Conservation (phyloP, 345 rosid species). For the Pseudoturritis turrita region DNA sequence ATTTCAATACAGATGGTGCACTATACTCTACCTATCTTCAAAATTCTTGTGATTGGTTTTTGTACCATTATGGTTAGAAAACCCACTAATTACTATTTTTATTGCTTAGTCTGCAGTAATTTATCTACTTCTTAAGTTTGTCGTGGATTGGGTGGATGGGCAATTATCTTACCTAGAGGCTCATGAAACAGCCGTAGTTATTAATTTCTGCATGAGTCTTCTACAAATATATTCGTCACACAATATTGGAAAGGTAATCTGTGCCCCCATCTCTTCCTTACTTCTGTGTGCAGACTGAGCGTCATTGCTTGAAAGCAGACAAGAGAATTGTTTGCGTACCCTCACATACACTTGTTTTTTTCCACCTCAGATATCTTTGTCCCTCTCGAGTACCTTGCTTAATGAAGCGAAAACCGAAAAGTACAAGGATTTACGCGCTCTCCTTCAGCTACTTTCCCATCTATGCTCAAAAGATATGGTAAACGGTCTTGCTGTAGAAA, state of each 20-base stretch:
- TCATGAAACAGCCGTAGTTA: conserved; percentile 64
- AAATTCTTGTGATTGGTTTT: conserved; percentile 1
- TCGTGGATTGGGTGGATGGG: conserved; percentile 97
- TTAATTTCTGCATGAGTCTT: conserved; percentile 89
- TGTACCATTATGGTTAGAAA: neutral
- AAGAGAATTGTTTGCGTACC: neutral
- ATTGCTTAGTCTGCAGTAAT: conserved; percentile 83
- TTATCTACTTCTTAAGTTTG: conserved; percentile 84
- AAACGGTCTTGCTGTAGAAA: conserved; percentile 5
- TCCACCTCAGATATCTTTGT: conserved; percentile 59
- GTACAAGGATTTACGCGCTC: conserved; percentile 90
- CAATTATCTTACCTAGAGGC: conserved; percentile 91
- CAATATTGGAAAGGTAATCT: conserved; percentile 89
- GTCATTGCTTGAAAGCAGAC: conserved; percentile 5
- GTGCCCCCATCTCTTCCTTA: neutral
- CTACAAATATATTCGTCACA: conserved; percentile 93
- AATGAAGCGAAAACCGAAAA: conserved; percentile 78
- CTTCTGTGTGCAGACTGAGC: neutral
- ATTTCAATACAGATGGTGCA: neutral
- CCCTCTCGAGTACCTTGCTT: conserved; percentile 73
- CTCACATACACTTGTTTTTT: neutral
- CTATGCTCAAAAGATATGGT: conserved; percentile 98
- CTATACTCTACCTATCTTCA: neutral
- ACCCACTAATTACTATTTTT: conserved; percentile 25
- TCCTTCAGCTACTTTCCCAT: conserved; percentile 92